Conservation (phyloP, 352 stramenopile genomes). For the Pythium scleroteichum region DNA sequence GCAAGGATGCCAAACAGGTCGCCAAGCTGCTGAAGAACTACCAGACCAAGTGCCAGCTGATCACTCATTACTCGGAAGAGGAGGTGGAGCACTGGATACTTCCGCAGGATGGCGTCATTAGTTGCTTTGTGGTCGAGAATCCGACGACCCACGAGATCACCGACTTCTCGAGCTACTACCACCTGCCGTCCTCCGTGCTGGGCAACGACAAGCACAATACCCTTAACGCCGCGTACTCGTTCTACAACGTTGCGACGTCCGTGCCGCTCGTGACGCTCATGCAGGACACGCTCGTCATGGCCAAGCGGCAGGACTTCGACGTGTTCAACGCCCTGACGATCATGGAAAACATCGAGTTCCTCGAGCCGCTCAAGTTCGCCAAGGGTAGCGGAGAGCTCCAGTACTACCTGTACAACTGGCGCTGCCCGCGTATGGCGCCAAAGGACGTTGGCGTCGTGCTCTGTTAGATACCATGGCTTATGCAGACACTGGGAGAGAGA, state of each 20-base stretch:
- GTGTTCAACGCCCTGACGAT: constrained; percentile 75
- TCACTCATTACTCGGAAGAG: constrained; percentile 85
- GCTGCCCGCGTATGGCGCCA: constrained; percentile 58
- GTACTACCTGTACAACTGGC: constrained; percentile 83
- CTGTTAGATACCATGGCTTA: constrained; percentile 20
- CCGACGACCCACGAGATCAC: constrained; percentile 78
- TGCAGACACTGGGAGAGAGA: no score
- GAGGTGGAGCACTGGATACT: constrained; percentile 98
- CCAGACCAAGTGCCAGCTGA: constrained; percentile 74
- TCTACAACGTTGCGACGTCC: constrained; percentile 94
- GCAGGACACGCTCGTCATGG: constrained; percentile 63
- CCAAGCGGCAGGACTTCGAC: constrained; percentile 52
- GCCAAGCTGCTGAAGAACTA: constrained; percentile 51
- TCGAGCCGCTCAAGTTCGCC: constrained; percentile 61
- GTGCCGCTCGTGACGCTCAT: constrained; percentile 61
- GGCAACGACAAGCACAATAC: constrained; percentile 94
- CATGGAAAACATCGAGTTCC: constrained; percentile 63
- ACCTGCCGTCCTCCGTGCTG: constrained; percentile 96
- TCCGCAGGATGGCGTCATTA: constrained; percentile 94
- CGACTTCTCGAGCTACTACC: constrained; percentile 97
- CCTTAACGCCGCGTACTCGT: constrained; percentile 98
- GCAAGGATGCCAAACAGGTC: constrained; percentile 54
- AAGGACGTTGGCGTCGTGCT: constrained; percentile 59
- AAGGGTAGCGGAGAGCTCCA: constrained; percentile 63
- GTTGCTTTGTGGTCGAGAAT: constrained; percentile 92